Evolutionary conservation across 2,329 filamentous ascomycete genomes (phyloP).

Genomic region (Penicillium sp.): DNA sequence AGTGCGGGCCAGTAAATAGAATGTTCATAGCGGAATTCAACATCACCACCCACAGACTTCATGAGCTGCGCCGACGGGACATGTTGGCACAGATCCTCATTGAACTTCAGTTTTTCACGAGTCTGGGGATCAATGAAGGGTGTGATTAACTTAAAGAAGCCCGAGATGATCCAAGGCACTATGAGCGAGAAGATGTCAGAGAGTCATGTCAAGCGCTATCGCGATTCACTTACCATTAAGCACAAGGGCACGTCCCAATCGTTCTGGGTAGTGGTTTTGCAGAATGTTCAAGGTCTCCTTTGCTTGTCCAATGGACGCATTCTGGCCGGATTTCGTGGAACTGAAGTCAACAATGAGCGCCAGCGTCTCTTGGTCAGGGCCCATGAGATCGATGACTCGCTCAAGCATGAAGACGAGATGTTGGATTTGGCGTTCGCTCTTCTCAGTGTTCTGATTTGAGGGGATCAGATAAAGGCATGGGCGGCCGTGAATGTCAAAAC

Average conservation of each 20-base stretch:
- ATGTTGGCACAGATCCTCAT: constrained; percentile 81
- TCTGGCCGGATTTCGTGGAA: constrained; percentile 69
- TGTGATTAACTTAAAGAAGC: constrained; percentile 94
- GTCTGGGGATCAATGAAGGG: constrained; percentile 96
- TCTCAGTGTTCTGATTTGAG: constrained; percentile 86
- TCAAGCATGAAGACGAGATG: constrained; percentile 97
- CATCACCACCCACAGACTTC: constrained; percentile 72
- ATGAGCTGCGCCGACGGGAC: constrained; percentile 80
- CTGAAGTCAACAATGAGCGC: constrained; percentile 92
- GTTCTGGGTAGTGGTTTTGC: constrained; percentile 93
- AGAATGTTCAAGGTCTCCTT: constrained; percentile 85
- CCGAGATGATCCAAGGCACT: constrained; percentile 89
- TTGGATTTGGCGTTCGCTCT: constrained; percentile 81
- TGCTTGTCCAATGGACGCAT: constrained; percentile 73
- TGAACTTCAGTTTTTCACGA: constrained; percentile 93
- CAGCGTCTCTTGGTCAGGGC: constrained; percentile 79
- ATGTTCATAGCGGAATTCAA: constrained; percentile 92
- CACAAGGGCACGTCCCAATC: constrained; percentile 82
- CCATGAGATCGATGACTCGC: constrained; percentile 81
- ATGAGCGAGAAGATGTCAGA: not conserved
- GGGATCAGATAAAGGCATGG: constrained; percentile 90
- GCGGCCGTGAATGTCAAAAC: constrained; percentile 80
- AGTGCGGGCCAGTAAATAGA: constrained; percentile 84
- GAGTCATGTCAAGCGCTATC: not conserved
- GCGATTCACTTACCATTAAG: constrained; percentile 66